phyloP scores from a whole-genome alignment of 2,329 filamentous ascomycete genomes.

The Stemphylium beticola region DNA sequence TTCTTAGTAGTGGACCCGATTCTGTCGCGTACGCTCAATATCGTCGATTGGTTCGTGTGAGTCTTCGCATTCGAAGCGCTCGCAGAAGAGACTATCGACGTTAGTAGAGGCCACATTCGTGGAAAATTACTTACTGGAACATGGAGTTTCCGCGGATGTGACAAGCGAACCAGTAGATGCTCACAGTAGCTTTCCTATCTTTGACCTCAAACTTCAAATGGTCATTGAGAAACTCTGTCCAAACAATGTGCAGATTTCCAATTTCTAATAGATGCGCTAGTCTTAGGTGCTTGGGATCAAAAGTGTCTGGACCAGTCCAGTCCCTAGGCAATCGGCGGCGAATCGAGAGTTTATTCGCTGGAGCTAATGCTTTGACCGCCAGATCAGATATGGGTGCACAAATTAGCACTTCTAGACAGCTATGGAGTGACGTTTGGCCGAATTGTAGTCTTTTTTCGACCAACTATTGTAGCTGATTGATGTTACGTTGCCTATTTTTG shows the following conservation, averaged over 20 bases:
- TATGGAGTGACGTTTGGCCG: too few relatives aligned
- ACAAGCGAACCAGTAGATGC: neutral
- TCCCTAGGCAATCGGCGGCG: too few relatives aligned
- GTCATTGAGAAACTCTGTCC: neutral
- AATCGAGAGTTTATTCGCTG: too few relatives aligned
- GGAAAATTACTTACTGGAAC: neutral
- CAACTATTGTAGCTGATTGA: neutral
- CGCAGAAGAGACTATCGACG: neutral
- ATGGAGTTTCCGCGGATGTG: neutral
- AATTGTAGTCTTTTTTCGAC: too few relatives aligned
- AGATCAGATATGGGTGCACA: neutral
- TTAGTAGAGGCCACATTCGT: too few relatives aligned
- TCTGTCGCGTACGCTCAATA: too few relatives aligned
- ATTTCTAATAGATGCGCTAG: neutral
- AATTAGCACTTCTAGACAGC: neutral
- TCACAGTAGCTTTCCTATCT: too few relatives aligned
- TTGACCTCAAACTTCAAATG: neutral
- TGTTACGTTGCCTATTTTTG: neutral
- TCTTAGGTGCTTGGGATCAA: neutral
- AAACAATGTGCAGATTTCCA: neutral
- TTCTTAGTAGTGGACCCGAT: too few relatives aligned
- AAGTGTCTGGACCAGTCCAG: neutral
- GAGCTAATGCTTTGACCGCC: neutral
- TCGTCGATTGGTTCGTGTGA: too few relatives aligned
- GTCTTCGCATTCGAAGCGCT: neutral